Conservation (phyloP, 345 rosid species). For the Heritiera fomes region DNA sequence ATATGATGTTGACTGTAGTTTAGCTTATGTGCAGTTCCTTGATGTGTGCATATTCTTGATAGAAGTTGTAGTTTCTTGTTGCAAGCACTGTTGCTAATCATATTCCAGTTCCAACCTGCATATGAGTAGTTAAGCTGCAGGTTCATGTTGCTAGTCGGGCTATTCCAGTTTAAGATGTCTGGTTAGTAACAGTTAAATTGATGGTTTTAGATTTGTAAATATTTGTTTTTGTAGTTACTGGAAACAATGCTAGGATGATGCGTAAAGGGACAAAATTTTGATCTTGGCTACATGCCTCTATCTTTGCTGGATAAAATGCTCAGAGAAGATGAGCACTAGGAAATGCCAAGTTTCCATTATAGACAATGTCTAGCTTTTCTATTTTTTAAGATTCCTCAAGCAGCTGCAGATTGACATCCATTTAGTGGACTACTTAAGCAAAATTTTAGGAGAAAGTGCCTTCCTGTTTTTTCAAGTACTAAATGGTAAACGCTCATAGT, state of each 20-base stretch:
- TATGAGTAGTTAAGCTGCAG: neutral
- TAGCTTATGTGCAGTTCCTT: neutral
- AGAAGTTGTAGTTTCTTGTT: neutral
- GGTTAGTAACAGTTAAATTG: neutral
- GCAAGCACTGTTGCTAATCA: neutral
- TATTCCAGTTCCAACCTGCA: neutral
- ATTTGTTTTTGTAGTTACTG: neutral
- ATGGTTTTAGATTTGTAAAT: constrained; percentile 6
- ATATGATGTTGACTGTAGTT: neutral
- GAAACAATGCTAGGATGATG: constrained; percentile 13
- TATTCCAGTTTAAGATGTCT: neutral
- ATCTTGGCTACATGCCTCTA: neutral
- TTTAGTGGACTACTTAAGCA: neutral
- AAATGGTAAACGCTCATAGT: neutral
- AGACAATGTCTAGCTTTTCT: constrained; percentile 7
- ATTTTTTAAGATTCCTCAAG: neutral
- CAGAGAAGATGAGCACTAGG: neutral
- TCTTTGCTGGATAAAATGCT: neutral
- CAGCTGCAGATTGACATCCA: constrained; percentile 6
- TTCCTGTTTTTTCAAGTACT: neutral
- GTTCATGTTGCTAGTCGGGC: neutral
- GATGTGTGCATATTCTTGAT: neutral
- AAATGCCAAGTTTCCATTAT: neutral
- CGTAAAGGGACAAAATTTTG: neutral
- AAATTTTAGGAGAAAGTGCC: neutral